phyloP scores from a whole-genome alignment of 2,329 filamentous ascomycete species.

The Zymoseptoria brevis region DNA sequence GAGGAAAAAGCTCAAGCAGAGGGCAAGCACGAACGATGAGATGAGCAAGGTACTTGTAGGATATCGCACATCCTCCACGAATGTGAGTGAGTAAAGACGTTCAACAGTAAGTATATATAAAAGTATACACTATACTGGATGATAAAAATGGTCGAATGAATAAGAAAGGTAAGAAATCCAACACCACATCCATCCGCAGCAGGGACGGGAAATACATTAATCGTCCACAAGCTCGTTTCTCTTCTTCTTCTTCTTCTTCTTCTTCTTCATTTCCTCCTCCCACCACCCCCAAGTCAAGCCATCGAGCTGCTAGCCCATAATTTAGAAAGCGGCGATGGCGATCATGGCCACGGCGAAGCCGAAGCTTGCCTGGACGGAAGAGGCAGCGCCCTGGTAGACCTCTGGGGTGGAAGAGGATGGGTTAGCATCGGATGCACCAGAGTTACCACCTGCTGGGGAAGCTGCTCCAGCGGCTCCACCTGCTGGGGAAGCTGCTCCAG shows the following conservation, averaged over 20 bases:
- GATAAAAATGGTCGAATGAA: too few relatives aligned
- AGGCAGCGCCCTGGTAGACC: slow-evolving; percentile 15
- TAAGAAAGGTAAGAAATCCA: too few relatives aligned
- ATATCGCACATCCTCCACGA: too few relatives aligned
- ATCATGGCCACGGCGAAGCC: slow-evolving; percentile 33
- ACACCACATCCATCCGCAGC: too few relatives aligned
- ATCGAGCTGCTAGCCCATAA: neutral
- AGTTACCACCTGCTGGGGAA: neutral
- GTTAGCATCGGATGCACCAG: neutral
- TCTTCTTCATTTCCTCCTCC: neutral
- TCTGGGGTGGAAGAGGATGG: slow-evolving; percentile 3
- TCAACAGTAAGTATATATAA: too few relatives aligned
- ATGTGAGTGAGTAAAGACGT: too few relatives aligned
- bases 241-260: neutral
- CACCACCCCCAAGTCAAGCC: neutral
- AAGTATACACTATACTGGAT: too few relatives aligned
- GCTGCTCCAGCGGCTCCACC: too few relatives aligned
- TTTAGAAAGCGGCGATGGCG: slow-evolving; percentile 32
- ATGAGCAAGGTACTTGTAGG: too few relatives aligned
- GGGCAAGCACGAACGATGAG: too few relatives aligned
- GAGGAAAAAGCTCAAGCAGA: too few relatives aligned
- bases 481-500: too few relatives aligned
- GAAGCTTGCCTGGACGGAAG: slow-evolving; percentile 30
- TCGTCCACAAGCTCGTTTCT: neutral
- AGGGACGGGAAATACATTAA: neutral